A percentile compares a stretch with the other conserved stretches of the same genome.
These are phyloP conservation scores for Quercus aquifolioides DNA, from an alignment of 306 rosid genomes.

Conservation along the genomic window DNA sequence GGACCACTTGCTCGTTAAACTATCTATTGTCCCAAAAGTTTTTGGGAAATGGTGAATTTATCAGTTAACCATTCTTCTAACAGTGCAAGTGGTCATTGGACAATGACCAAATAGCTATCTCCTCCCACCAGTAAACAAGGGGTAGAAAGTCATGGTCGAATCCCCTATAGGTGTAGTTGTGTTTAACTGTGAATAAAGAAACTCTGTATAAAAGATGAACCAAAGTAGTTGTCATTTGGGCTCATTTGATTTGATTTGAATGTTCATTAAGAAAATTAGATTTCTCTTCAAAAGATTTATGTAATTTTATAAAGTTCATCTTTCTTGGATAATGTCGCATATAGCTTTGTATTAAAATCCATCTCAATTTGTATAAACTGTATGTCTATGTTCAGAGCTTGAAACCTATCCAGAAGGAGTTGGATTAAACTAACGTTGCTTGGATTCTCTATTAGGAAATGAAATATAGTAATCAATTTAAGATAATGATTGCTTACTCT, in stretches of 20 bases:
- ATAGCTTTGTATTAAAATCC: not conserved
- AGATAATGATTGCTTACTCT: constrained; percentile 56
- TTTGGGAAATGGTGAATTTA: too few species aligned
- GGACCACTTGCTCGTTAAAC: too few species aligned
- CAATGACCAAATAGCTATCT: not conserved
- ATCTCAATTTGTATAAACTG: not conserved
- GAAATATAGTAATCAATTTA: constrained; percentile 3
- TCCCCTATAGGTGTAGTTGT: not conserved
- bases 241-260: too few species aligned
- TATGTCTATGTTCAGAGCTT: not conserved
- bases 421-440: not conserved
- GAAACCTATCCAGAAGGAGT: not conserved
- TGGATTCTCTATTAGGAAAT: constrained; percentile 1
- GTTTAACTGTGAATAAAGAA: too few species aligned
- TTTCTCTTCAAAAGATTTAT: not conserved
- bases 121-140: not conserved
- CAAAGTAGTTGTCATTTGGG: too few species aligned
- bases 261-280: too few species aligned
- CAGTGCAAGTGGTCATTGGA: not conserved
- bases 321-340: not conserved
- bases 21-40: too few species aligned
- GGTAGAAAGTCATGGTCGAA: not conserved
- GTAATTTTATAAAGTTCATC: not conserved
- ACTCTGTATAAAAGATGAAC: too few species aligned
- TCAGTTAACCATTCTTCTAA: not conserved